Percentiles rank a stretch among this genome's conserved stretches.
These are phyloP conservation scores for Spergularia azorica DNA, from an alignment of 179 eudicot species.

Conservation along the genomic window DNA sequence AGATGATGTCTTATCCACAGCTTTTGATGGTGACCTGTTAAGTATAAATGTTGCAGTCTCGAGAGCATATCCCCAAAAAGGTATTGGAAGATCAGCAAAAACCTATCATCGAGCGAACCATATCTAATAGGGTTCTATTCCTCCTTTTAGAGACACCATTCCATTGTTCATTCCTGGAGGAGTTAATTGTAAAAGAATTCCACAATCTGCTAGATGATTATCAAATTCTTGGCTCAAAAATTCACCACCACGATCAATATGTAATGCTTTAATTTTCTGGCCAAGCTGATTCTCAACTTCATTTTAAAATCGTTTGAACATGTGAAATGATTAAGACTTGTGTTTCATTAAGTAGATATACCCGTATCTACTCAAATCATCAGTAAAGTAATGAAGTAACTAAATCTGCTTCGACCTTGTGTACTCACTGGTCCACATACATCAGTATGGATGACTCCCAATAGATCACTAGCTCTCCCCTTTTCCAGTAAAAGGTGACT, in stretches of 20 bases:
- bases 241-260: slow-evolving; percentile 13
- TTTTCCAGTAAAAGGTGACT: not conserved
- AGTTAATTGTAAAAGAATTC: not conserved
- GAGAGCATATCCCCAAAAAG: not conserved
- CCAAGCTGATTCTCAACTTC: not conserved
- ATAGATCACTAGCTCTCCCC: not conserved
- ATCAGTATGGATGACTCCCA: not conserved
- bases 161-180: not conserved
- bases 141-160: not conserved
- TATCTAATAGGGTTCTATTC: not conserved
- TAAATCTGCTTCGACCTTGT: not conserved
- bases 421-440: slow-evolving; percentile 4
- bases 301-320: not conserved
- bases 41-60: not conserved
- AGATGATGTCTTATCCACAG: not conserved
- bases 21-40: not conserved
- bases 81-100: not conserved
- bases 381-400: not conserved
- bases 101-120: slow-evolving; percentile 1
- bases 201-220: not conserved
- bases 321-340: not conserved
- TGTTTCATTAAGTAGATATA: not conserved
- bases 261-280: slow-evolving; percentile 11
- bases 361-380: not conserved
- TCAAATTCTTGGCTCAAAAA: not conserved